These are phyloP conservation scores for Coniella vitis DNA, from an alignment of 2,329 filamentous ascomycete species.

Conservation along the genomic window DNA sequence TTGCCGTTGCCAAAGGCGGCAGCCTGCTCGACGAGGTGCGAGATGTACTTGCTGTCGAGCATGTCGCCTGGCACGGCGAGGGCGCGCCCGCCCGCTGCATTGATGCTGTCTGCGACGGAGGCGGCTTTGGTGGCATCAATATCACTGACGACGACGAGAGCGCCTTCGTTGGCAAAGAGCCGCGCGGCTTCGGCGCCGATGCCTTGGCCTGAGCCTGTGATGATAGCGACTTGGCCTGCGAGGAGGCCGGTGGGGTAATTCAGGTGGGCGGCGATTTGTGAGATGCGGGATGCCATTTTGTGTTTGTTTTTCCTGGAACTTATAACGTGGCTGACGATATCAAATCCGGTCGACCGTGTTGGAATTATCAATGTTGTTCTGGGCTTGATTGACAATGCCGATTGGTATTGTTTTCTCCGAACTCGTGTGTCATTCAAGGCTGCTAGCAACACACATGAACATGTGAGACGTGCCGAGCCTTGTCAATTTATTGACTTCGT, in stretches of 20 bases:
- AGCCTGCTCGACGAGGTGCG: constrained; percentile 63
- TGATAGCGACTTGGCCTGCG: constrained; percentile 74
- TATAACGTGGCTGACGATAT: too few relatives aligned
- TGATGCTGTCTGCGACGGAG: constrained; percentile 64
- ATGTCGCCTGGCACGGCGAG: constrained; percentile 73
- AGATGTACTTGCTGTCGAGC: constrained; percentile 62
- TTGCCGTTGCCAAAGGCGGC: constrained; percentile 80
- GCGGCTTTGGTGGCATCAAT: constrained; percentile 71
- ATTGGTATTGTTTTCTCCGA: too few relatives aligned
- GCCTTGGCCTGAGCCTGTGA: constrained; percentile 80
- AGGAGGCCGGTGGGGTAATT: constrained; percentile 78
- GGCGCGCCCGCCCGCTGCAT: constrained; percentile 56
- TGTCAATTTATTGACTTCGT: too few relatives aligned
- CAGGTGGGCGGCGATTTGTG: constrained; percentile 70
- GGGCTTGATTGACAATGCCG: too few relatives aligned
- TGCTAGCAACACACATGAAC: too few relatives aligned
- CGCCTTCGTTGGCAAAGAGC: constrained; percentile 81
- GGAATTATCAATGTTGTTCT: too few relatives aligned
- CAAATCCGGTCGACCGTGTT: too few relatives aligned
- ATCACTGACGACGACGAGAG: constrained; percentile 76
- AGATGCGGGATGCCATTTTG: constrained; percentile 48
- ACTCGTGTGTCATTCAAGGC: too few relatives aligned
- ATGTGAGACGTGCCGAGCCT: too few relatives aligned
- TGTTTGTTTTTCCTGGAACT: too few relatives aligned
- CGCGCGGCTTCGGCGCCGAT: constrained; percentile 80